Conservation (phyloP, 192 early-diverging fungal species). For the Dissophora globulifera region DNA sequence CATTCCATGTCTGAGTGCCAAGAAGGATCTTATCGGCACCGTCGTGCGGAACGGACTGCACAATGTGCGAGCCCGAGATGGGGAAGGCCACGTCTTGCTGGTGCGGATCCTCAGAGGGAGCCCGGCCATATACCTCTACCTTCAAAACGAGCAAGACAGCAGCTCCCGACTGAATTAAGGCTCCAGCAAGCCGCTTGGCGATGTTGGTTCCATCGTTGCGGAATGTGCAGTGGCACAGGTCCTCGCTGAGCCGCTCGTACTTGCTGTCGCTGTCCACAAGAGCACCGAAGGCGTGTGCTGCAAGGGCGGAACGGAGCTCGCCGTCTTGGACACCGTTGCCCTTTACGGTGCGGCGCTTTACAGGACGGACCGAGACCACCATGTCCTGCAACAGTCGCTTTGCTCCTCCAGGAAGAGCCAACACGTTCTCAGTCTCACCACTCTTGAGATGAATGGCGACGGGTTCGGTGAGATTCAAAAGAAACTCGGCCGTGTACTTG, state of each 20-base stretch:
- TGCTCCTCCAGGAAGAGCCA: constrained; percentile 9
- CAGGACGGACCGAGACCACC: constrained; percentile 1
- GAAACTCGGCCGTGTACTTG: background rate
- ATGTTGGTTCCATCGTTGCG: constrained; percentile 3
- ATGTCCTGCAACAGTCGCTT: constrained; percentile 4
- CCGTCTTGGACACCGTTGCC: constrained; percentile 3
- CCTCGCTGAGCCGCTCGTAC: background rate
- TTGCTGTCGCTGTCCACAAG: constrained; percentile 2
- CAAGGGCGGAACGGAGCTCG: constrained; percentile 13
- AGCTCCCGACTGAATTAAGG: constrained; percentile 9
- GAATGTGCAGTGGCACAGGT: constrained; percentile 3
- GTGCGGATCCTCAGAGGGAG: constrained; percentile 2
- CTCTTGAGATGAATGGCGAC: background rate
- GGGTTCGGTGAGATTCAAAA: background rate
- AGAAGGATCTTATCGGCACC: constrained; percentile 8
- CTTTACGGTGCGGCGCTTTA: background rate
- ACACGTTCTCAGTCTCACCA: constrained; percentile 6
- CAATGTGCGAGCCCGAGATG: constrained; percentile 3
- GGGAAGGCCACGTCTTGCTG: constrained; percentile 12
- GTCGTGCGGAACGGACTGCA: constrained; percentile 12
- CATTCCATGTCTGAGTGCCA: constrained; percentile 19
- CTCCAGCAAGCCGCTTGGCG: constrained; percentile 13
- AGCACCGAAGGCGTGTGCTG: constrained; percentile 15
- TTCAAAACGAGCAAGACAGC: constrained; percentile 15
- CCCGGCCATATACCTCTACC: constrained; percentile 9